Percentiles rank a stretch among this genome's conserved stretches.
phyloP scores from a whole-genome alignment of 306 rosid species.

The Herpetospermum pedunculosum region DNA sequence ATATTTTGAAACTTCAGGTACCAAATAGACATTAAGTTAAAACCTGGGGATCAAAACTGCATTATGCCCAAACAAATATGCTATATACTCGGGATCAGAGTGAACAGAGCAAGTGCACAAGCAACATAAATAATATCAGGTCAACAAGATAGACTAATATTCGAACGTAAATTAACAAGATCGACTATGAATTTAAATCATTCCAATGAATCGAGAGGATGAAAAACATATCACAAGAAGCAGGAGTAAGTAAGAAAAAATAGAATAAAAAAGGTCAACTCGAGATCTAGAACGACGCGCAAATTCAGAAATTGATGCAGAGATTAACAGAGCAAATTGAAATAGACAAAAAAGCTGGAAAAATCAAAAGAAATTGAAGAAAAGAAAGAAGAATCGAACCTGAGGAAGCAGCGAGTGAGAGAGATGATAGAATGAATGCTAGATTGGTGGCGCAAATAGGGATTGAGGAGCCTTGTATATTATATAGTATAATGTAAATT shows the following conservation, averaged over 20 bases:
- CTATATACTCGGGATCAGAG: neutral
- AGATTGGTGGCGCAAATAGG: neutral
- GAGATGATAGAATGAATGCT: neutral
- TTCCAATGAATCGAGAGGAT: neutral
- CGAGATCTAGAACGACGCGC: neutral
- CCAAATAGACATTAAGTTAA: no score
- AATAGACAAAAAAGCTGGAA: no score
- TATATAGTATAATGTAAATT: no score
- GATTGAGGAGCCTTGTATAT: no score
- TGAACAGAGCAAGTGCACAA: neutral
- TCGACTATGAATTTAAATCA: neutral
- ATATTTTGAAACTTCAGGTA: no score
- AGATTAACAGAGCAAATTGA: neutral
- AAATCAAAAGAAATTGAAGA: neutral
- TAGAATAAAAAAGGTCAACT: neutral
- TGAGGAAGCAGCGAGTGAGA: constrained; percentile 6
- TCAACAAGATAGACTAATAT: neutral
- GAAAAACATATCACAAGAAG: neutral
- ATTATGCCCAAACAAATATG: no score
- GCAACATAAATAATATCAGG: neutral
- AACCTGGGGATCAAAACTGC: no score
- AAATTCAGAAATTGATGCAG: neutral
- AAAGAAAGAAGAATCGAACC: neutral
- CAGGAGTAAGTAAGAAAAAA: neutral
- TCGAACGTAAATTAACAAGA: neutral